Evolutionary conservation across 1,284 basidiomycete species (phyloP), one percentile per base, ranked within the genome.

Genomic region (Trametes polyzona): DNA sequence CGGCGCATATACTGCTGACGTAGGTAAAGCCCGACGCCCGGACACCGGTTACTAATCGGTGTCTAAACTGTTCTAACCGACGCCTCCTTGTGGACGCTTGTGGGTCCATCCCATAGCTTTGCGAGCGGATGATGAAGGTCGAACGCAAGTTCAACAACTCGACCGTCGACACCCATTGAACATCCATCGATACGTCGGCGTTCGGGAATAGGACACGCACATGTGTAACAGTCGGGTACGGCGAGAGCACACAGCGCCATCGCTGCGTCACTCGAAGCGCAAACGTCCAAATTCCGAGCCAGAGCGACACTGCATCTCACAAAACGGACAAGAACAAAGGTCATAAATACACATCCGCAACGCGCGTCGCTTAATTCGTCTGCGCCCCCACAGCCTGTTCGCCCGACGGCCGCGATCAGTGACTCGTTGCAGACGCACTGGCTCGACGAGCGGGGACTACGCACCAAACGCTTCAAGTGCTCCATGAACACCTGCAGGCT

Each of bases 401-500:
- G 49, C 55, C 29, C 21, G 44, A 54, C 36, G 40, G 47, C 66
- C 29, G 37, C 26, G 30, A 53, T 19, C 36, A 32, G 47, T 37
- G 4, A 19, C 14, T 4, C 14, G 27, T 10, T 21, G 27, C 24
- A n/a, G 35, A 17, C 9, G 48, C 23, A 11, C 21, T 11, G 54
- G 30, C 36, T 7, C n/a, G n/a, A n/a, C n/a, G n/a, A n/a, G n/a
- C n/a, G n/a, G 27, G 7, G 21, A 47, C 23, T 2, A 76, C 87
- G 67, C 66, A 89, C 92, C 78, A 96, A 74, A 68, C 93, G 84
- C 74, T 95, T 95, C 73, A 95, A 78, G 77, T 95, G 91, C 72
- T 96, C 93, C 94, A 96, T 96, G 78, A 97, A 96, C 57, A 96
- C 92, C 73, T 96, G 94, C 76, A 96, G 82, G 72, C 93, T 96